These are phyloP conservation scores for Limnomonas spitsbergensis DNA, from an alignment of 139 green algal genomes.

Conservation along the genomic window DNA sequence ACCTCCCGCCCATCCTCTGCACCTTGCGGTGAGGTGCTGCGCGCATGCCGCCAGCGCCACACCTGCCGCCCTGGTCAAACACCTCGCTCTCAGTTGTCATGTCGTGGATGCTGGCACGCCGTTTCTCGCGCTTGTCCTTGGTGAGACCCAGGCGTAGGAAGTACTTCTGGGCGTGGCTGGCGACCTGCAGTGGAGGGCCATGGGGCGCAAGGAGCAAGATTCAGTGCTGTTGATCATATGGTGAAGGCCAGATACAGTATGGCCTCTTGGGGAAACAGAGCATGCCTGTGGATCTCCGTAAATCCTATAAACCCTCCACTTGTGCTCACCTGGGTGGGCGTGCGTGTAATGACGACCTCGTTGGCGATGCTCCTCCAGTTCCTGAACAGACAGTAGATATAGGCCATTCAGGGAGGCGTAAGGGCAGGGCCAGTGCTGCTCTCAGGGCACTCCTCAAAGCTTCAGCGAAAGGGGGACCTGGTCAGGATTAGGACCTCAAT, in stretches of 20 bases:
- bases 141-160: conserved; percentile 80
- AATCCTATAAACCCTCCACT: no score
- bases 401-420: not conserved
- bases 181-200: no score
- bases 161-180: conserved; percentile 75
- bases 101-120: conserved; percentile 88
- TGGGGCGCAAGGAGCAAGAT: no score
- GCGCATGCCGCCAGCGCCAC: not conserved
- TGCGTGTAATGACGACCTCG: conserved; percentile 87
- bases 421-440: no score
- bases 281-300: no score
- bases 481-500: no score
- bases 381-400: not conserved
- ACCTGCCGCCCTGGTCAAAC: not conserved
- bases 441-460: no score
- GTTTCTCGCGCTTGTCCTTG: conserved; percentile 90
- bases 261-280: no score
- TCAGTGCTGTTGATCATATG: no score
- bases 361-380: conserved; percentile 91
- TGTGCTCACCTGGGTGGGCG: conserved; percentile 87
- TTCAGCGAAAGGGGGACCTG: no score
- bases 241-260: no score
- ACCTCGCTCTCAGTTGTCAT: conserved; percentile 5
- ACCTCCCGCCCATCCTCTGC: not conserved
- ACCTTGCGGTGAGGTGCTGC: not conserved